phyloP scores from a whole-genome alignment of 495 filamentous ascomycete genomes.

The Penicillium odoratum region DNA sequence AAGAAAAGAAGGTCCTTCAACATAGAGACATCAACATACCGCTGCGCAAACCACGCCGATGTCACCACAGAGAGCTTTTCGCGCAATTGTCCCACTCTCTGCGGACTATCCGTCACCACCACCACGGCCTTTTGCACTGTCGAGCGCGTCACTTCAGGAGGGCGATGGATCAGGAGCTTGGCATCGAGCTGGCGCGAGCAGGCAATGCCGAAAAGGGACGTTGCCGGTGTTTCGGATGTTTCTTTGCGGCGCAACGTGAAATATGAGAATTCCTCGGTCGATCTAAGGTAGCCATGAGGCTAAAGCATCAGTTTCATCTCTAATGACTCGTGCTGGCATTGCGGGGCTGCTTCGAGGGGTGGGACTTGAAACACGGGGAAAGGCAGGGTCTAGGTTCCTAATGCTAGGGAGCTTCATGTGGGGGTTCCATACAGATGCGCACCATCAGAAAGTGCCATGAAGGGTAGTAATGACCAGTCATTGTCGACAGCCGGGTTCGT shows the following conservation, averaged over 20 bases:
- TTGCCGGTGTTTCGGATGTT: constrained; percentile 57
- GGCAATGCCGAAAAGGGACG: constrained; percentile 92
- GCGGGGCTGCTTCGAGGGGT: background rate
- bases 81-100: constrained; percentile 73
- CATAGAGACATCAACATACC: constrained; percentile 54
- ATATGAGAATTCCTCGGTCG: constrained; percentile 95
- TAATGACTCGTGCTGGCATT: background rate
- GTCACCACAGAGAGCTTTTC: constrained; percentile 88
- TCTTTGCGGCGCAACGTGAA: constrained; percentile 83
- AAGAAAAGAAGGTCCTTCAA: background rate
- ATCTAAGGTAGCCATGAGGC: constrained; percentile 40
- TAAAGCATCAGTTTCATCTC: background rate
- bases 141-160: constrained; percentile 87
- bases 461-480: constrained; percentile 90
- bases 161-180: constrained; percentile 68
- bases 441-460: constrained; percentile 97
- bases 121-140: constrained; percentile 99
- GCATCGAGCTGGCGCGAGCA: constrained; percentile 91
- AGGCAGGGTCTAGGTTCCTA: background rate
- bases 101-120: constrained; percentile 87
- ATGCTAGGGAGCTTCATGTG: background rate
- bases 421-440: constrained; percentile 74
- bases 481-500: constrained; percentile 79
- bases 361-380: background rate
- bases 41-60: constrained; percentile 94